Conservation (phyloP, 1,139 yeast genomes). For the Geotrichum bryndzae region DNA sequence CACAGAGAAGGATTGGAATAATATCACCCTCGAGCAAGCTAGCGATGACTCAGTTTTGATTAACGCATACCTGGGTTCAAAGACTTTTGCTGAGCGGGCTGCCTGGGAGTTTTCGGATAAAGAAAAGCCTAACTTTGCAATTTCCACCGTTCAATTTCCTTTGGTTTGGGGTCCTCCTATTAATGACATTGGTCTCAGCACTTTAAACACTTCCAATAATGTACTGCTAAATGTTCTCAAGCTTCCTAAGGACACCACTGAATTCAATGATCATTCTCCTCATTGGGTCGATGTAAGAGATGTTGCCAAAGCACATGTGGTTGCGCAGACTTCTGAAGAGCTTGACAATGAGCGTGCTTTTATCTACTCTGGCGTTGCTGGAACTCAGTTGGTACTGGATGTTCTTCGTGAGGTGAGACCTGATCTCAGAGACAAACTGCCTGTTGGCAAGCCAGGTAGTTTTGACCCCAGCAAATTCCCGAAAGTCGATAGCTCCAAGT, state of each 20-base stretch:
- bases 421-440: background rate
- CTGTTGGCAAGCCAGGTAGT: slow-evolving; percentile 3
- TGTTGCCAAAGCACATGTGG: slow-evolving; percentile 12
- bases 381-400: slow-evolving; percentile 32
- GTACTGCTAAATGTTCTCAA: background rate
- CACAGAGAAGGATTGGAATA: slow-evolving; percentile 40
- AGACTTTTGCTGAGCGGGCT: slow-evolving; percentile 38
- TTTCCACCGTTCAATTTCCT: slow-evolving; percentile 42
- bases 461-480: background rate
- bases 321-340: slow-evolving; percentile 20
- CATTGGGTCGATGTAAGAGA: slow-evolving; percentile 16
- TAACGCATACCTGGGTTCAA: slow-evolving; percentile 35
- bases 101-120: slow-evolving; percentile 42
- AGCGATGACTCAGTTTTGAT: slow-evolving; percentile 21
- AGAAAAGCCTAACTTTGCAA: slow-evolving; percentile 35
- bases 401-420: slow-evolving; percentile 28
- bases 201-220: slow-evolving; percentile 30
- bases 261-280: background rate
- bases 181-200: slow-evolving; percentile 25
- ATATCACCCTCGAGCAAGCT: slow-evolving; percentile 35
- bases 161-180: slow-evolving; percentile 45
- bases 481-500: too few relatives aligned
- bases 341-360: slow-evolving; percentile 39
- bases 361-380: slow-evolving; percentile 33
- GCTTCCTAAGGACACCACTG: background rate